Base-by-base conservation (phyloP, 2,329 filamentous ascomycete genomes). In the Fusarium sp. region DNA sequence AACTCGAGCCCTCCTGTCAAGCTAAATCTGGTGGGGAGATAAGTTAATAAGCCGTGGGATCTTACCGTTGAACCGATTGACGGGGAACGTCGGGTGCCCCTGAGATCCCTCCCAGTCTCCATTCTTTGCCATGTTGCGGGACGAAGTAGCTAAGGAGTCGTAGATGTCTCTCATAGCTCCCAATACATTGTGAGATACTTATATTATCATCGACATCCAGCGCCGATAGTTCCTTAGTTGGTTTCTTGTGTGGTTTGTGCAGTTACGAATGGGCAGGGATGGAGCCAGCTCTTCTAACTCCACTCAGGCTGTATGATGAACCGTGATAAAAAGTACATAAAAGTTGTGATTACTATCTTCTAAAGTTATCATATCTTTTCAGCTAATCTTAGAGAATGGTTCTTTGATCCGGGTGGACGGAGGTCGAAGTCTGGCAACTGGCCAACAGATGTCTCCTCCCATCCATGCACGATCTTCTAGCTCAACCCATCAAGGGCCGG, bases 161-260 rank as follows among this genome's bases (percentile, higher is more conserved):
- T 32, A 32, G 30, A 32, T 10, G 2, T 32, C 30, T 32, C 30
- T 32, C 30, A 32, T 32, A 32, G 30, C 30, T 32, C 30, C 30
- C 30, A 32, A 32, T 4, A 11, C 8, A 32, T 32, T 9, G 9
- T 4, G 8, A 32, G 9, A 32, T 32, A 32, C 9, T 9, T 43
- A 32, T 7, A n/a, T 4, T 6, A 13, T 54, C 39, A 75, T 75
- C 69, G 72, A 73, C 64, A 75, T 71, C 57, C 43, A 16, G 61
- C 11, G 11, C 20, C 48, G n/a, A 54, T 32, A 39, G 35, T 30
- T 41, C 23, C 63, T 71, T 64, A 67, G 67, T 41, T 25, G 43
- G 67, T 48, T 25, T 39, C 48, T n/a, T 58, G 48, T n/a, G n/a
- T 35, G 20, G 18, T 23, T 13, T 27, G 7, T 30, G 4, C 25